A percentile compares a stretch with the other conserved stretches of the same genome.
These are phyloP conservation scores for Tillandsia leiboldiana DNA, from an alignment of 176 grass and related monocot species.

Conservation along the genomic window DNA sequence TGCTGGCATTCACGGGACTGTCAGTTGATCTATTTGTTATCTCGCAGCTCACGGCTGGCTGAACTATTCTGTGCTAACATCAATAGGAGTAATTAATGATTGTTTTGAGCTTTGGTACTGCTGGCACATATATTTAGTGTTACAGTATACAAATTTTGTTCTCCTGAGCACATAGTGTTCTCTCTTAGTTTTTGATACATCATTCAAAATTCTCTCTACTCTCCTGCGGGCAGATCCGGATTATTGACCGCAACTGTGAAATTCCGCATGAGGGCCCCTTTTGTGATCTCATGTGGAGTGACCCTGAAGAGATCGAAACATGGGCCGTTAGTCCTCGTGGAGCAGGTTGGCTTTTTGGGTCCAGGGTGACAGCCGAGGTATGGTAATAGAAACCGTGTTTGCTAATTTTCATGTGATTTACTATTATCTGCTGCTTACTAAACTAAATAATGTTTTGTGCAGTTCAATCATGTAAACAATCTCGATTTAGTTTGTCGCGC, in stretches of 20 bases:
- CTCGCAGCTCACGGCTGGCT: too few species aligned
- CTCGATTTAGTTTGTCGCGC: slow-evolving; percentile 93
- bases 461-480: slow-evolving; percentile 97
- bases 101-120: too few species aligned
- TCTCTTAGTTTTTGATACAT: background rate
- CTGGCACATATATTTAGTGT: too few species aligned
- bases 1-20: too few species aligned
- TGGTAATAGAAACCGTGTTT: background rate
- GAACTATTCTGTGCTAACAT: too few species aligned
- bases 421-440: background rate
- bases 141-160: too few species aligned
- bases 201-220: background rate
- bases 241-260: slow-evolving; percentile 96
- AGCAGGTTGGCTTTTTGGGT: slow-evolving; percentile 97
- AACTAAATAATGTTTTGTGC: slow-evolving; percentile 1
- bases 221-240: slow-evolving; percentile 43
- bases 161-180: background rate
- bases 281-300: slow-evolving; percentile 99
- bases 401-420: background rate
- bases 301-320: slow-evolving; percentile 96
- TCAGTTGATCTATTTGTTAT: too few species aligned
- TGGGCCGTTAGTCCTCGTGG: slow-evolving; percentile 97
- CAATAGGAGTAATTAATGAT: too few species aligned
- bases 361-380: slow-evolving; percentile 90
- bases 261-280: slow-evolving; percentile 96